Evolutionary conservation across 805 yeast species (phyloP), one percentile per base, ranked within the genome.

Genomic region (Wickerhamomyces bovis): DNA sequence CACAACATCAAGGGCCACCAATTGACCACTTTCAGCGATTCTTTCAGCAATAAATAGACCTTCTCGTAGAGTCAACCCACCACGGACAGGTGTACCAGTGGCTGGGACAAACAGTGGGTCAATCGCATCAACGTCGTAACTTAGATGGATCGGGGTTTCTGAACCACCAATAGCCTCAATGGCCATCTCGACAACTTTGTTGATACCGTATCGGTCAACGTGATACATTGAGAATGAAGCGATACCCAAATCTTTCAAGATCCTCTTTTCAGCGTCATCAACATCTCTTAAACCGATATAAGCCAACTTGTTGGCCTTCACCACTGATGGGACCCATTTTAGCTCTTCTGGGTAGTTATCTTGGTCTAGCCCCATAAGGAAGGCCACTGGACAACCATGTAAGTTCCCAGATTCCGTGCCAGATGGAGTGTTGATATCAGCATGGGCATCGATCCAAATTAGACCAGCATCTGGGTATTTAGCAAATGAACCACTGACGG

Each of bases 371-470:
- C 97, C 97, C 78, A 89, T 72, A 47, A 92, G 71, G 63, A 94
- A 94, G 3, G 96, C 80, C 31, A 92, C 89, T 2, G 99, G 99
- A 65, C 97, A 90, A 6, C 99, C 99, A 65, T 92, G 99, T 57
- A 92, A 73, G 66, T 92, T 94, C 38, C 98, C 98, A 8, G 92
- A 80, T 25, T 77, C 84, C 2, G 97, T 82, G 9, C 89, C 80
- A 31, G 73, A 72, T 11, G 96, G 87, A 1, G 97, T 85, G 72
- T 94, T 94, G 63, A 94, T 84, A 65, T 92, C 99, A 18, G 98
- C 97, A 65, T 92, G 99, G 0, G 99, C 99, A 68, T 92, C 99
- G 57, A 92, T 84, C 99, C 99, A 92, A 52, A 92, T 64, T 36
- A 92, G 73, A 59, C 96, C 89, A 23, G 96, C 89, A 56, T 90